Percentiles rank a stretch among this genome's conserved stretches.
These are phyloP conservation scores for Fusarium sp. DNA, from an alignment of 2,329 filamentous ascomycete genomes.

Conservation along the genomic window DNA sequence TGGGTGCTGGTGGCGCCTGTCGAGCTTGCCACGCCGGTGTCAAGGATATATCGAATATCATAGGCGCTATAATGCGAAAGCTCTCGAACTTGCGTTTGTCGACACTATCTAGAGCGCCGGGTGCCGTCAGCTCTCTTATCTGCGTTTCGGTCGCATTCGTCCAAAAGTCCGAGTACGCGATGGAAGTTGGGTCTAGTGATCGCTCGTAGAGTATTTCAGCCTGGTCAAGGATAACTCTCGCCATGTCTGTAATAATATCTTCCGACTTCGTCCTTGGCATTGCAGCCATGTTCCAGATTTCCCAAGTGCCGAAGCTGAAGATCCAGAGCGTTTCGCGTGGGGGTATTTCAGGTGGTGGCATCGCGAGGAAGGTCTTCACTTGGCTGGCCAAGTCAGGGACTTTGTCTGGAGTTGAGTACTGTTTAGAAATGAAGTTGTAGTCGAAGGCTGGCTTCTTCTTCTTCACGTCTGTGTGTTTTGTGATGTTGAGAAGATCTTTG, in stretches of 20 bases:
- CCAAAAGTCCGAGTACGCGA: slow-evolving; percentile 58
- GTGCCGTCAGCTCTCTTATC: slow-evolving; percentile 40
- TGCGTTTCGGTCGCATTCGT: slow-evolving; percentile 42
- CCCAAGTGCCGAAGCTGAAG: slow-evolving; percentile 64
- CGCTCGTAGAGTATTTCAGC: slow-evolving; percentile 58
- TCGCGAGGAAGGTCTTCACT: slow-evolving; percentile 56
- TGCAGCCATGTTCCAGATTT: slow-evolving; percentile 61
- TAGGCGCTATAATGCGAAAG: slow-evolving; percentile 63
- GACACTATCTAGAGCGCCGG: slow-evolving; percentile 33
- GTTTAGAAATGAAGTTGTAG: slow-evolving; percentile 54
- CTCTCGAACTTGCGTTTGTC: slow-evolving; percentile 47
- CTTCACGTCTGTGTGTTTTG: slow-evolving; percentile 44
- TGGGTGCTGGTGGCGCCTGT: slow-evolving; percentile 53
- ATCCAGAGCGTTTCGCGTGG: slow-evolving; percentile 62
- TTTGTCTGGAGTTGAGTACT: slow-evolving; percentile 53
- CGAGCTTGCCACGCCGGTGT: slow-evolving; percentile 62
- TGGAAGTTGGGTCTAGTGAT: slow-evolving; percentile 52
- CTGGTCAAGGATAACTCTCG: slow-evolving; percentile 54
- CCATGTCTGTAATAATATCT: slow-evolving; percentile 48
- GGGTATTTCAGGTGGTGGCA: slow-evolving; percentile 43
- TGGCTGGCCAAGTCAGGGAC: slow-evolving; percentile 56
- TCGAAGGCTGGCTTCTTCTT: slow-evolving; percentile 51
- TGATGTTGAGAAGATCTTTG: slow-evolving; percentile 49
- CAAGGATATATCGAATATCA: slow-evolving; percentile 62
- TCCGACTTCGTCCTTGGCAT: slow-evolving; percentile 53